Evolutionary conservation across 1,139 yeast genomes (phyloP), one percentile per base, ranked within the genome.

Genomic region (Pichia terricola): DNA sequence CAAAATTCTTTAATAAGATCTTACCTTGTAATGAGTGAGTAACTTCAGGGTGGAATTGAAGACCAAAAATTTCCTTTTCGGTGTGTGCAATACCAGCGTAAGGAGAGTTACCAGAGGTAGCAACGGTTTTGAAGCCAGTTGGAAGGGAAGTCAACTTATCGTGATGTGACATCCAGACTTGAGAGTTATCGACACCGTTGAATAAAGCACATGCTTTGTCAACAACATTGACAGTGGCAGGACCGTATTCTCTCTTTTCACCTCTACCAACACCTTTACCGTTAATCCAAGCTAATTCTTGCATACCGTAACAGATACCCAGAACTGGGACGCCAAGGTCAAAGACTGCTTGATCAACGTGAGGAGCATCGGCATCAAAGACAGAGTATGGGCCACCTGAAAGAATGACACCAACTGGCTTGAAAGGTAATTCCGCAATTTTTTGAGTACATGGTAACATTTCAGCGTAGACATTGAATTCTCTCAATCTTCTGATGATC

Each of bases 121-220:
- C 99, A 50, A 89, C 89, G 50, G 84, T 78, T 65, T 81, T 79
- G 76, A 78, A 91, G 35, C 95, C 96, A 41, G 77, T 73, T 60
- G 99, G 99, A 57, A 91, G 75, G 43, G 89, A 86, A 58, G 81
- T 81, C 60, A 91, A 75, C 72, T 91, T 94, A 70, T 91, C 99
- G 61, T 96, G 96, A 67, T 91, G 99, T 39, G 97, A 89, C 99
- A 91, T 91, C 99, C 99, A 91, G 52, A 94, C 97, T 65, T 79
- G 84, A 49, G 95, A 87, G 69, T 89, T 82, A 67, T 87, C 94
- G 57, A 94, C 86, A 49, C 81, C 96, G 54, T 79, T 73, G 69
- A 91, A 89, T 55, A 91, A 72, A 32, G 86, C 80, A 65, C 88
- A 80, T 26, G 66, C 50, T 39, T 69, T 51, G 61, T 86, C 94